Evolutionary conservation across 2,329 filamentous ascomycete species (phyloP), one percentile per base, ranked within the genome.

Genomic region (Calonectria pseudoreteaudii): DNA sequence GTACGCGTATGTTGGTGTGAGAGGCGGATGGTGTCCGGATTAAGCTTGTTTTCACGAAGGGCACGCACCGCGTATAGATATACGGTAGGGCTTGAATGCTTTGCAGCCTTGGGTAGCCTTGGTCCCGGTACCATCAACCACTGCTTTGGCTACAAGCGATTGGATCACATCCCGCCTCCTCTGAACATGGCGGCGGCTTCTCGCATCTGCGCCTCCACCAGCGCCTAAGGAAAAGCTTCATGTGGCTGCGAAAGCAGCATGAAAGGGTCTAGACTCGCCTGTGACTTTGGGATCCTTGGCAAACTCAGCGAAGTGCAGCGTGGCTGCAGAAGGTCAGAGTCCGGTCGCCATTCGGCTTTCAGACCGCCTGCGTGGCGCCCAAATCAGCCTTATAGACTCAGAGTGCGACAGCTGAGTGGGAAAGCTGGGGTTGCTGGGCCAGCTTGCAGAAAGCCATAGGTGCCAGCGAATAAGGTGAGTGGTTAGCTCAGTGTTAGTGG

Each of bases 351-450:
- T 49, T 31, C 38, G 41, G 38, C 60, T 49, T 62, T 31, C 60
- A 65, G 60, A 65, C 60, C 60, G 60, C 60, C 56, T 60, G 56
- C 56, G 56, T 60, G 56, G 56, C 56, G 56, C 56, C 56, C 10
- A 41, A 62, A 62, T 62, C 56, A 62, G 56, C 56, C 56, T 62
- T 62, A 62, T 11, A 41, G 34, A 41, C 56, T 16, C 56, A 41
- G 36, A 60, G 14, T 9, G n/a, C 31, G 30, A 38, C 53, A 60
- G 53, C 31, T 60, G 53, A 38, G 14, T 23, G 11, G 11, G 20
- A 38, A 41, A 62, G 56, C 56, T 41, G 56, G 56, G 34, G 36
- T 62, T 41, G 36, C 56, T 62, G 56, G 34, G 56, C 56, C 56
- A 62, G 56, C 23, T 62, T n/a, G 36, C 56, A 41, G 26, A 62